Conservation (phyloP, 2,329 filamentous ascomycete genomes). For the Colletotrichum sp. region DNA sequence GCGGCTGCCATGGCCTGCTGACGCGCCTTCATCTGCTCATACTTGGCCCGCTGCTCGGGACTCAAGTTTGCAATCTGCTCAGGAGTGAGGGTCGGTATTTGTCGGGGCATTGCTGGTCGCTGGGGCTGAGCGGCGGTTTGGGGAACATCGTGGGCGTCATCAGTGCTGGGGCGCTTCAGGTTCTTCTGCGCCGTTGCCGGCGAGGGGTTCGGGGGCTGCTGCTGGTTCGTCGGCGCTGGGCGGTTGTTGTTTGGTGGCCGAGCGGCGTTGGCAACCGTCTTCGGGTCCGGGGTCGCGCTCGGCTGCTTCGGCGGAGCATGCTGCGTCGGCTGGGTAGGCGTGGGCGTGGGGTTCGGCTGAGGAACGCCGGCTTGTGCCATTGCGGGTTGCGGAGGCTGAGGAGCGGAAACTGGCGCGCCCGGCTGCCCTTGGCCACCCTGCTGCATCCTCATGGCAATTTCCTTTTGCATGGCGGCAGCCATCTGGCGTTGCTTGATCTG, state of each 20-base stretch:
- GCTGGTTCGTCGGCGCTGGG: constrained; percentile 36
- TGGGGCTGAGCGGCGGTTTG: constrained; percentile 24
- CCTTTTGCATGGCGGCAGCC: constrained; percentile 19
- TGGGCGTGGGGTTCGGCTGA: neutral
- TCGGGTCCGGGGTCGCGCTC: constrained; percentile 21
- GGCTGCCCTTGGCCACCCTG: neutral
- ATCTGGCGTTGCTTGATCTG: constrained; percentile 17
- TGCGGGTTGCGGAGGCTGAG: neutral
- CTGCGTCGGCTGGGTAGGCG: neutral
- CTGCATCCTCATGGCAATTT: constrained; percentile 15
- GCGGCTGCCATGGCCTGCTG: constrained; percentile 18
- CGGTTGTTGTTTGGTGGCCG: constrained; percentile 30
- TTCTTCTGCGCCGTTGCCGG: constrained; percentile 46
- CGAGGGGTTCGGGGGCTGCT: constrained; percentile 40
- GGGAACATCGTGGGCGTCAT: constrained; percentile 38
- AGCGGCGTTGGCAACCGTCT: constrained; percentile 20
- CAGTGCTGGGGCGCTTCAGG: constrained; percentile 56
- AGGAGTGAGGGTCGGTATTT: constrained; percentile 30
- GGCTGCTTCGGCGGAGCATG: constrained; percentile 14
- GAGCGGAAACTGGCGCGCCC: neutral
- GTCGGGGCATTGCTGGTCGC: constrained; percentile 11
- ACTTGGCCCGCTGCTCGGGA: constrained; percentile 50
- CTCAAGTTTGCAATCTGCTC: constrained; percentile 46
- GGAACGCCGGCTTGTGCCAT: neutral
- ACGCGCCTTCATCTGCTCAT: constrained; percentile 40